Base-by-base conservation (phyloP, 2,329 filamentous ascomycete genomes). In the Botrytis fragariae region DNA sequence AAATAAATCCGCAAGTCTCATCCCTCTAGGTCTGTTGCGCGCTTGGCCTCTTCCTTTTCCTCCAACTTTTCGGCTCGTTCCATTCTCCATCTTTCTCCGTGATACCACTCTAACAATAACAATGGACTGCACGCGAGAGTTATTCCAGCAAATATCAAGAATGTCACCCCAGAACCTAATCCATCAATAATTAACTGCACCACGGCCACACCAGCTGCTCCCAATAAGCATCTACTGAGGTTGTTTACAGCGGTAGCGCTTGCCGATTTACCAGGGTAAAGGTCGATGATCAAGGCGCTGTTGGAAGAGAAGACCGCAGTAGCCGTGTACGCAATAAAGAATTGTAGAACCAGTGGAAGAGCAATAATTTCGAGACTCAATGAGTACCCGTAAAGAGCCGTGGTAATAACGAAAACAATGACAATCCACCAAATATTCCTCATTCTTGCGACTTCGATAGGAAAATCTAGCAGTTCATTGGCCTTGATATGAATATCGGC, bases 401-500 rank as follows among this genome's bases (percentile, higher is more conserved):
- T 84, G 84, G 32, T 78, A 69, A n/a, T 77, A 48, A 83, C 77
- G 75, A 84, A 84, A 25, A 83, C 62, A 1, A 80, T 75, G 5
- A 80, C 79, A 69, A 83, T 81, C 81, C 81, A 82, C 80, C 80
- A 82, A 39, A 76, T 76, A 10, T 78, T 79, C 48, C 80, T 77
- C 73, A 84, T 76, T 9, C 82, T 75, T 48, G 81, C 78, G 61
- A 79, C 74, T 75, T 84, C 83, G 72, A 86, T 81, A 1, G 83
- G 81, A 73, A 86, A 86, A 67, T 84, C 82, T 6, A 79, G 72
- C 59, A 82, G 79, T 1, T 79, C 76, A 74, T 83, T 76, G 59
- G 76, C 77, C 51, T 77, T 77, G 76, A 74, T 44, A 29, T 44
- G 69, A 22, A 72, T 51, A 71, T 80, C 77, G 14, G 77, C 75